A percentile compares a stretch with the other conserved stretches of the same genome.
phyloP scores from a whole-genome alignment of 495 filamentous ascomycete genomes.

The Neurospora discreta region DNA sequence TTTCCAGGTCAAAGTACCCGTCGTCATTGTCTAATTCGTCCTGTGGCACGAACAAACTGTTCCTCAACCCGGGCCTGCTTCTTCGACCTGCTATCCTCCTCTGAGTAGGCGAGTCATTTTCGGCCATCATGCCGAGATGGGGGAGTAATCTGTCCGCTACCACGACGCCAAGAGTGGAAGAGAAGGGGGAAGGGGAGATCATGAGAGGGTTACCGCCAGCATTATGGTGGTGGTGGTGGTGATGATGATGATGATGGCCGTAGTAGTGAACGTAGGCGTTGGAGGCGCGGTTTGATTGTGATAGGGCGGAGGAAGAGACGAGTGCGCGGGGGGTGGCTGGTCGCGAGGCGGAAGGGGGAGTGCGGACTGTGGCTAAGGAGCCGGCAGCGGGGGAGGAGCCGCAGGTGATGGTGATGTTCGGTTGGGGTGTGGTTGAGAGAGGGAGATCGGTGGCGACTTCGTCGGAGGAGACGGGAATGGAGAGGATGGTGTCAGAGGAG shows the following conservation, averaged over 20 bases:
- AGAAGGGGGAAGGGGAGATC: slow-evolving; percentile 38
- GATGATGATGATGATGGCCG: slow-evolving; percentile 2
- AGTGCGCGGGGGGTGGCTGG: slow-evolving; percentile 22
- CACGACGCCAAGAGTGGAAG: slow-evolving; percentile 34
- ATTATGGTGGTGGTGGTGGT: not conserved
- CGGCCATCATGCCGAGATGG: slow-evolving; percentile 13
- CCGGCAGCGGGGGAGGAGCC: not conserved
- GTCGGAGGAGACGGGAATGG: slow-evolving; percentile 16
- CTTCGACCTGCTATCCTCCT: slow-evolving; percentile 17
- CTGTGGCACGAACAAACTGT: slow-evolving; percentile 31
- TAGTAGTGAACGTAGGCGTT: slow-evolving; percentile 25
- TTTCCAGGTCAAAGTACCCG: slow-evolving; percentile 3
- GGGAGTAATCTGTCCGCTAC: slow-evolving; percentile 33
- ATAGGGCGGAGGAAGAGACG: not conserved
- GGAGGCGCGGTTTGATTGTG: slow-evolving; percentile 3
- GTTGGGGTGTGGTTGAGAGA: slow-evolving; percentile 11
- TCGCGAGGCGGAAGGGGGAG: slow-evolving; percentile 6
- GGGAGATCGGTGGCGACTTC: slow-evolving; percentile 7
- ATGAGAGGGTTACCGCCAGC: slow-evolving; percentile 13
- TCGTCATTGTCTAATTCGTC: slow-evolving; percentile 16
- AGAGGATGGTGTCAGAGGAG: slow-evolving; percentile 28
- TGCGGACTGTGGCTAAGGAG: slow-evolving; percentile 1
- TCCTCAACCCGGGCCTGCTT: slow-evolving; percentile 24
- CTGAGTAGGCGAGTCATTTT: not conserved
- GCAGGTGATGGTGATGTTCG: slow-evolving; percentile 3